phyloP scores from a whole-genome alignment of 495 filamentous ascomycete species.

The Pseudomonodictys pantanalensis region DNA sequence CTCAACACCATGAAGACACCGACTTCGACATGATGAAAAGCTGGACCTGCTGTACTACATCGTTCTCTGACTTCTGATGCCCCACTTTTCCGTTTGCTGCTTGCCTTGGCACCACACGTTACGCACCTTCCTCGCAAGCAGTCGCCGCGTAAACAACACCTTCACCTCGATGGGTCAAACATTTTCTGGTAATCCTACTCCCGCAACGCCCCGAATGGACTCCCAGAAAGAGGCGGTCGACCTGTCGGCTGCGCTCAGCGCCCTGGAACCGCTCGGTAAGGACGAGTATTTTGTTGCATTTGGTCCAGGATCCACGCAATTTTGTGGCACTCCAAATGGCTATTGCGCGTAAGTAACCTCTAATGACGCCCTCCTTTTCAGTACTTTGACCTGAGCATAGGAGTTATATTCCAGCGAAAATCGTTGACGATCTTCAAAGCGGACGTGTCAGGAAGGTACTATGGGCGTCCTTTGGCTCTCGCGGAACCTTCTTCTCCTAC shows the following conservation, averaged over 20 bases:
- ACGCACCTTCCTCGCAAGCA: too few species aligned
- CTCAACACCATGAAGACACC: too few species aligned
- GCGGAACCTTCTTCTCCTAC: constrained; percentile 5
- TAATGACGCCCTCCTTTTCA: neutral
- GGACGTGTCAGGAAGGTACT: constrained; percentile 1
- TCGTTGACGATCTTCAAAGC: neutral
- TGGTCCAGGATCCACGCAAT: neutral
- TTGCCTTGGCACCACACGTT: too few species aligned
- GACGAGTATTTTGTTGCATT: constrained; percentile 18
- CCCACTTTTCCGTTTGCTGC: too few species aligned
- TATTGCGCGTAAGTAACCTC: constrained; percentile 11
- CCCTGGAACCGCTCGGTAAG: neutral
- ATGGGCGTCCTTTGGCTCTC: constrained; percentile 13
- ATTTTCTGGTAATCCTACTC: too few species aligned
- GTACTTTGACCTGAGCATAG: neutral
- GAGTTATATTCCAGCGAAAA: neutral
- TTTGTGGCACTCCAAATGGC: constrained; percentile 15
- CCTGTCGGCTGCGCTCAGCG: neutral
- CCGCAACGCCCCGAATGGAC: neutral
- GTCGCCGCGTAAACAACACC: too few species aligned
- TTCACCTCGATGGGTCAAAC: too few species aligned
- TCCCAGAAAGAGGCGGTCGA: neutral
- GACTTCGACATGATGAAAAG: too few species aligned
- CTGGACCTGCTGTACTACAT: too few species aligned
- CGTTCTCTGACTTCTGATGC: too few species aligned